phyloP scores from a whole-genome alignment of 495 filamentous ascomycete genomes.

The Chaetomium tenue region DNA sequence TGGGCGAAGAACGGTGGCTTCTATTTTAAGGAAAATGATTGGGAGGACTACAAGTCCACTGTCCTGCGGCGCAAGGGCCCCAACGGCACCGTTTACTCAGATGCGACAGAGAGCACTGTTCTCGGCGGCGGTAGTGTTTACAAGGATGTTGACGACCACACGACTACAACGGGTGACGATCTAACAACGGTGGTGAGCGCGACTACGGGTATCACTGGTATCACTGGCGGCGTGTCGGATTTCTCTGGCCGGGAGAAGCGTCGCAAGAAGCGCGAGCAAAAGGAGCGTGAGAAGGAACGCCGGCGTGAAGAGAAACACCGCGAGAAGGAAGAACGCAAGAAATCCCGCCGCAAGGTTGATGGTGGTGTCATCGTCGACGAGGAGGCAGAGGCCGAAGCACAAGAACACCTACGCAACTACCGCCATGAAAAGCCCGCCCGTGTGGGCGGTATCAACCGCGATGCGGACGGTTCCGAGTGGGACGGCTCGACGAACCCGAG shows the following conservation, averaged over 20 bases:
- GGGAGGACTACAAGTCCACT: conserved; percentile 97
- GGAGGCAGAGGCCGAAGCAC: conserved; percentile 65
- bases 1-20: conserved; percentile 96
- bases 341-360: conserved; percentile 41
- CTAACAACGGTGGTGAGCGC: conserved; percentile 39
- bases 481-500: conserved; percentile 59
- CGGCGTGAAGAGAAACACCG: conserved; percentile 43
- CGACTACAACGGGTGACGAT: conserved; percentile 45
- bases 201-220: conserved; percentile 47
- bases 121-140: conserved; percentile 77
- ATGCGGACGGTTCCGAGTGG: conserved; percentile 69
- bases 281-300: conserved; percentile 50
- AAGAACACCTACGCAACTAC: conserved; percentile 62
- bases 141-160: conserved; percentile 60
- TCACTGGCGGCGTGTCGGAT: conserved; percentile 50
- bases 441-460: conserved; percentile 80
- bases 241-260: conserved; percentile 47
- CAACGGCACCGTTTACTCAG: conserved; percentile 76
- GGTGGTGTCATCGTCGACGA: conserved; percentile 52
- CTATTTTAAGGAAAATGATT: conserved; percentile 76
- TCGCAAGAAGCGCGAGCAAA: conserved; percentile 51
- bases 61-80: conserved; percentile 89
- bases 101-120: conserved; percentile 76
- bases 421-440: conserved; percentile 78
- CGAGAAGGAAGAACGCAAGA: conserved; percentile 47